Evolutionary conservation across 306 rosid genomes (phyloP), one percentile per base, ranked within the genome.

Genomic region (Prunus salicina): DNA sequence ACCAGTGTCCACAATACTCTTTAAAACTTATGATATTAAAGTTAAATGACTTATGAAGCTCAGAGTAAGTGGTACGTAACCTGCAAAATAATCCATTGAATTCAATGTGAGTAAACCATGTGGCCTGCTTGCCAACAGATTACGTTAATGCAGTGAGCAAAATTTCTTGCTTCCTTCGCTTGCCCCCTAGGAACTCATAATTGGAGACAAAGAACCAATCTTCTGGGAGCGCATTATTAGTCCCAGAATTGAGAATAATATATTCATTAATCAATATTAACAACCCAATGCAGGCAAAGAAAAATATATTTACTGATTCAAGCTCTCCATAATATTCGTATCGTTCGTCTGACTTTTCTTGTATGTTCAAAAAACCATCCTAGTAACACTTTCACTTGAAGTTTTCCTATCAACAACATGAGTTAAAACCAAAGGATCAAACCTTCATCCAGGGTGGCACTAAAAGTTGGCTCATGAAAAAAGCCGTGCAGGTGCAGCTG

Each of bases 41-140:
- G 55, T 67, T 14, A 67, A 51, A 50, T 19, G 60, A 51, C 46
- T 5, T 3, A 3, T 22, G 61, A 69, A 50, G 28, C 5, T 18
- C 1, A 4, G n/a, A 52, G 63, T 71, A 53, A 12, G 3, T 12
- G 20, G 52, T 38, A 55, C 75, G n/a, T 32, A 30, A 56, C 22
- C 65, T 56, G 65, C 64, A 56, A 56, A 47, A 46, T 10, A 69
- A 69, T 13, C 58, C 73, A 15, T 47, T 15, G 73, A 47, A 47
- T 51, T 16, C 56, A 49, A 49, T 6, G 56, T 20, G 34, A 67
- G 22, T 46, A 55, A 68, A 46, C 0, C 61, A 67, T 5, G 24
- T 2, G 32, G 12, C 12, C 11, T 3, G 2, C 49, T 19, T 4
- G 2, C 4, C 30, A 67, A n/a, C 32, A 22, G 32, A 43, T 20